Evolutionary conservation across 768 basidiomycete species (phyloP).

Genomic region (Austroboletus eburneus): DNA sequence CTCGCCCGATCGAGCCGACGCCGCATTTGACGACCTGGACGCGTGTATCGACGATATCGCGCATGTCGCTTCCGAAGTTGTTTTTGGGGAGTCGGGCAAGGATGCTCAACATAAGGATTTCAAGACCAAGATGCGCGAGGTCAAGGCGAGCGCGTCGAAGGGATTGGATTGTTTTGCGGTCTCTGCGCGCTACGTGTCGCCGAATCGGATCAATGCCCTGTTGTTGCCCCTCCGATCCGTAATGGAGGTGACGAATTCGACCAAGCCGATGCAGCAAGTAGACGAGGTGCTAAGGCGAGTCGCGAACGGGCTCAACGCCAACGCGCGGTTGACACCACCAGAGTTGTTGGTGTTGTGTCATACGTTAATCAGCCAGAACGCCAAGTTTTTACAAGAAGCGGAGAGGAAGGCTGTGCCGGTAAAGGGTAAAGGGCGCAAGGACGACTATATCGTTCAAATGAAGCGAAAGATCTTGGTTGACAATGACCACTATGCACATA

Average conservation of each 20-base stretch:
- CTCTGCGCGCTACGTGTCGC: conserved; percentile 73
- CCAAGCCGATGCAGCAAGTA: conserved; percentile 75
- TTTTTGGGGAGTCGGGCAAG: conserved; percentile 91
- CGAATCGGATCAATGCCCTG: conserved; percentile 68
- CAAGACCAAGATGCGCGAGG: conserved; percentile 93
- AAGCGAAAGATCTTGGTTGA: conserved; percentile 59
- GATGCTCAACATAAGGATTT: conserved; percentile 87
- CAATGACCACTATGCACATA: conserved; percentile 72
- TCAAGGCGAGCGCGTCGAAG: conserved; percentile 73
- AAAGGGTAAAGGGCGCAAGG: conserved; percentile 33
- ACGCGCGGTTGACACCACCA: conserved; percentile 60
- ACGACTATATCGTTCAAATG: conserved; percentile 69
- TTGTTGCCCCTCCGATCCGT: conserved; percentile 77
- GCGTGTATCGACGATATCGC: conserved; percentile 74
- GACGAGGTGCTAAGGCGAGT: conserved; percentile 88
- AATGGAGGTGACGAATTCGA: conserved; percentile 79
- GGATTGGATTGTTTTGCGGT: conserved; percentile 85
- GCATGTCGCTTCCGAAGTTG: conserved; percentile 79
- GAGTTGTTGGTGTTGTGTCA: conserved; percentile 82
- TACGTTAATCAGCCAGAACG: conserved; percentile 87
- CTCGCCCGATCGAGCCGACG: conserved; percentile 45
- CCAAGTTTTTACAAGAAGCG: conserved; percentile 72
- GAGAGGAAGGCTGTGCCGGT: conserved; percentile 34
- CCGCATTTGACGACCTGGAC: conserved; percentile 63
- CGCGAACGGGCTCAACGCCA: conserved; percentile 80